Base-by-base conservation (phyloP, 2,329 filamentous ascomycete genomes). In the Chaetomiaceae sp. region DNA sequence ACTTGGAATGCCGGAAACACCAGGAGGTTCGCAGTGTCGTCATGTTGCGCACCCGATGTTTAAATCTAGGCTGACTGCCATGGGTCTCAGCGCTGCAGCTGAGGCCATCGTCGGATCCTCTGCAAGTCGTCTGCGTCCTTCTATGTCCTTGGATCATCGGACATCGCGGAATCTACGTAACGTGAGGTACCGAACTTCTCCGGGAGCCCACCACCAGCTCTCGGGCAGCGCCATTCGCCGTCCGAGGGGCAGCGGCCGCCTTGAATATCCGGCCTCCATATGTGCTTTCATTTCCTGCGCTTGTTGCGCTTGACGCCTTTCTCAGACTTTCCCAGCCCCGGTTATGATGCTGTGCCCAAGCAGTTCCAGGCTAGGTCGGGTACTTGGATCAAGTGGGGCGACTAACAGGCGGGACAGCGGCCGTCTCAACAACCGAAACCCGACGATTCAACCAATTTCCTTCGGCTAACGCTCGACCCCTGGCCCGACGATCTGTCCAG, bases 391-490 rank as follows among this genome's bases (percentile, higher is more conserved):
- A 10, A 33, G 33, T 21, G 51, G 53, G 36, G 29, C 51, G n/a
- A 37, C 29, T 49, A 33, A 30, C 42, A 50, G 10, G 20, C 30
- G 29, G 27, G 50, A 45, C 54, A 43, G 46, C 40, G 23, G 43
- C 37, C 46, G 34, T 40, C 61, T 61, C 61, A 62, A 62, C 61
- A 62, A 61, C 49, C 55, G 44, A 51, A 53, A 37, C 18, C 42
- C 41, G 54, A 34, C 50, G 16, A 52, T 61, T 61, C 61, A 62
- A 62, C 59, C 59, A 49, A 54, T 59, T 62, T 58, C 38, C 47
- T 52, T 37, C 43, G 34, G 25, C 21, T 36, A 25, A 38, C 27
- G 34, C 21, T 38, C 25, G 29, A 16, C 29, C 45, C 55, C 53
- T 46, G 41, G 36, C 53, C n/a, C 47, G 21, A 38, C 41, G 32